A percentile compares a stretch with the other conserved stretches of the same genome.
These are phyloP conservation scores for Suillus tomentosus DNA, from an alignment of 768 basidiomycete species.

Conservation along the genomic window DNA sequence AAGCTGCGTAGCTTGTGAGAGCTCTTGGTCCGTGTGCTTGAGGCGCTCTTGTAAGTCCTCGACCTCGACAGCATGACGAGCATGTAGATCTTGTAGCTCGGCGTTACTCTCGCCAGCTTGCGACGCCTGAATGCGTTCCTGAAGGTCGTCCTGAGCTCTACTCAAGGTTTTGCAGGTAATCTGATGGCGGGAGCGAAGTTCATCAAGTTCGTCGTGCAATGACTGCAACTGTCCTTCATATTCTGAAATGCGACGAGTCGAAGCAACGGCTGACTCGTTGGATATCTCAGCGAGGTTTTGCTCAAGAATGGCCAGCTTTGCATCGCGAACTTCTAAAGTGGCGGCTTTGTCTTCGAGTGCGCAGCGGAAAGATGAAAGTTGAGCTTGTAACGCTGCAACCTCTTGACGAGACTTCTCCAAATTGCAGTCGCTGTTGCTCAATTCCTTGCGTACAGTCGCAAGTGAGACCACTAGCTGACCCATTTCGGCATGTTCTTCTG, in stretches of 20 bases:
- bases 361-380: constrained; percentile 16
- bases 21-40: constrained; percentile 33
- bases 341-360: constrained; percentile 19
- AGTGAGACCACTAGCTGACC: constrained; percentile 26
- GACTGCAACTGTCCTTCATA: constrained; percentile 5
- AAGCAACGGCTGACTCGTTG: not conserved
- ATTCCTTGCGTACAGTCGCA: constrained; percentile 23
- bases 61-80: constrained; percentile 41
- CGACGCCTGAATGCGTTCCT: constrained; percentile 11
- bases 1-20: constrained; percentile 38
- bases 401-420: constrained; percentile 16
- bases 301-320: constrained; percentile 17
- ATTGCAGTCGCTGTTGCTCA: constrained; percentile 18
- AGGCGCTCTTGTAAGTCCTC: constrained; percentile 39
- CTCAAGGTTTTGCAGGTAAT: constrained; percentile 10
- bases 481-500: constrained; percentile 12
- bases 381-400: constrained; percentile 21
- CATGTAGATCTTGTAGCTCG: constrained; percentile 17
- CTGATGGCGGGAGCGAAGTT: constrained; percentile 6
- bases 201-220: constrained; percentile 13
- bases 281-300: constrained; percentile 14
- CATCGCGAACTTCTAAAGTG: constrained; percentile 12
- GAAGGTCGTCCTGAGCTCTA: constrained; percentile 6
- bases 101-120: constrained; percentile 4
- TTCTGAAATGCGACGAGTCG: constrained; percentile 9